Percentiles rank a stretch among this genome's conserved stretches.
Conservation (phyloP, 164 flowering plant genomes). For the Aristolochia contorta region DNA sequence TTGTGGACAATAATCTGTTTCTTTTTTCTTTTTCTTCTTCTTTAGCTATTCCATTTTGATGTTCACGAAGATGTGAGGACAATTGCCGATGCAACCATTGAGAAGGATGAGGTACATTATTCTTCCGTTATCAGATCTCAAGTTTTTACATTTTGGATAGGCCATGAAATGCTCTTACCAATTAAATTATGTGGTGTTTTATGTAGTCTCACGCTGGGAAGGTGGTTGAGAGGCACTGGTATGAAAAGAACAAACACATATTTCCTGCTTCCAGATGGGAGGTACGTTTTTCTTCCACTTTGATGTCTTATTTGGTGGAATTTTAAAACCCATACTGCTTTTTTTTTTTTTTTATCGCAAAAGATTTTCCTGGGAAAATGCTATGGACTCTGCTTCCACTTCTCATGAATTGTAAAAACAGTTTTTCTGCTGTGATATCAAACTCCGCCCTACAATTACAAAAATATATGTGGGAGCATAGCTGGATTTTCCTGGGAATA, state of each 20-base stretch:
- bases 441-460: background rate
- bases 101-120: constrained; percentile 87
- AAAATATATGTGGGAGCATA: background rate
- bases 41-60: constrained; percentile 95
- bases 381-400: too few relatives aligned
- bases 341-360: background rate
- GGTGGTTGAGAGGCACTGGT: constrained; percentile 99
- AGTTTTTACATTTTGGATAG: background rate
- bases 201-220: constrained; percentile 97
- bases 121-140: background rate
- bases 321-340: background rate
- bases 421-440: too few relatives aligned
- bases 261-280: constrained; percentile 99
- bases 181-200: background rate
- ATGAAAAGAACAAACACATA: constrained; percentile 95
- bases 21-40: background rate
- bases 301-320: background rate
- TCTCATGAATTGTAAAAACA: too few relatives aligned
- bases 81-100: constrained; percentile 92
- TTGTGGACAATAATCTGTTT: background rate
- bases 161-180: background rate
- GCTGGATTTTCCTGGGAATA: background rate
- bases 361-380: background rate
- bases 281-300: constrained; percentile 24
- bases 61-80: constrained; percentile 98